These are phyloP conservation scores for Dictyostelium discoideum DNA, from an alignment of 78 protist genomes.

Conservation along the genomic window DNA sequence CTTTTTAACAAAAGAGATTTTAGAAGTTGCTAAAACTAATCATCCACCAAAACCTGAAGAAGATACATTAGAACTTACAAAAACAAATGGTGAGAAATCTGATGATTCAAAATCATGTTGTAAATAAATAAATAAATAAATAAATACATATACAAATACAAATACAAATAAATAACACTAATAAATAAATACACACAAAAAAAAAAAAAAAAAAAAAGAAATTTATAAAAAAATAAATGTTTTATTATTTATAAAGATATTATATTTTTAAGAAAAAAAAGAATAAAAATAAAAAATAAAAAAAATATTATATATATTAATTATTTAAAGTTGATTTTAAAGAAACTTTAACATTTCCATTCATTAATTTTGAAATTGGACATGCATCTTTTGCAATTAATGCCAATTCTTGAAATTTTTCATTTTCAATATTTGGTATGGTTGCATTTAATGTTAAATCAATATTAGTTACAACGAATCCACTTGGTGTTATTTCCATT, in stretches of 20 bases:
- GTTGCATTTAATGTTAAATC: constrained; percentile 10
- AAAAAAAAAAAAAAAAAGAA: neutral
- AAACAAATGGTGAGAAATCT: neutral
- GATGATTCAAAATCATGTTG: neutral
- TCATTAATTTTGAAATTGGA: constrained; percentile 42
- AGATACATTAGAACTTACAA: neutral
- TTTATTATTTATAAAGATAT: neutral
- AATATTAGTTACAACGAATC: constrained; percentile 10
- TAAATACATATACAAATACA: too few relatives aligned
- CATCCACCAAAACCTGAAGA: constrained; percentile 62
- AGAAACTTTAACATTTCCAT: neutral
- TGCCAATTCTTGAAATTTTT: neutral
- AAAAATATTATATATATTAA: too few relatives aligned
- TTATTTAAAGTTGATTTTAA: neutral
- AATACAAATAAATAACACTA: neutral
- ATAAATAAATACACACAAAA: neutral
- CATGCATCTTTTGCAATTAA: constrained; percentile 36
- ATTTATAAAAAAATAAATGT: neutral
- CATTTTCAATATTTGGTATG: neutral
- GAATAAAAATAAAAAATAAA: too few relatives aligned
- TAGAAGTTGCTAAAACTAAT: constrained; percentile 70
- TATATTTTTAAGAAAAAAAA: too few relatives aligned
- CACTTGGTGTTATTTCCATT: constrained; percentile 11
- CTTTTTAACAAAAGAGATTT: constrained; percentile 46
- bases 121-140: constrained; percentile 4